Conservation (phyloP, 257 asterid genomes). For the Euphrasia confusa region DNA sequence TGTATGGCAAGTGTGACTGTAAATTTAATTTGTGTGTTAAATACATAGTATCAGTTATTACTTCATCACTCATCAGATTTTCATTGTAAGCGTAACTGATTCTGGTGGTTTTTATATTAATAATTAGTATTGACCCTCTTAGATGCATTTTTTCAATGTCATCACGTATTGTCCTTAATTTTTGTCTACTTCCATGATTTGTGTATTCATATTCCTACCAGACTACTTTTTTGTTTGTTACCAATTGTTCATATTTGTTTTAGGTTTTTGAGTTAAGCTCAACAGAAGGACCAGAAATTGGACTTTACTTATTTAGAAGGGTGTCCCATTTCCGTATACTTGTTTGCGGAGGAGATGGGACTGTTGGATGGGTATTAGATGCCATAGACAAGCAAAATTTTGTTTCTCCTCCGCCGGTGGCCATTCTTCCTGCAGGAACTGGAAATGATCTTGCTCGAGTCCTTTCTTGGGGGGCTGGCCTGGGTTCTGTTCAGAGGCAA, state of each 20-base stretch:
- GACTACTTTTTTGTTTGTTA: conserved; percentile 2
- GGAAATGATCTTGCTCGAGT: conserved; percentile 99
- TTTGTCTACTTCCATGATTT: neutral
- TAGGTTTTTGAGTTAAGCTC: conserved; percentile 89
- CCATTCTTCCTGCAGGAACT: conserved; percentile 98
- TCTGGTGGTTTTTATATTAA: neutral
- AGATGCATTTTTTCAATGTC: neutral
- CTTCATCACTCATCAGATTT: too few relatives aligned
- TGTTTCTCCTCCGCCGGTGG: conserved; percentile 99
- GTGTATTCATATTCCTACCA: conserved; percentile 3
- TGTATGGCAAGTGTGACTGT: neutral
- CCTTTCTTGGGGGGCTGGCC: conserved; percentile 96
- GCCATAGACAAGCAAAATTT: conserved; percentile 83
- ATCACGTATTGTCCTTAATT: neutral
- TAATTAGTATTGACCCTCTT: conserved; percentile 18
- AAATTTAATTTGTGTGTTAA: conserved; percentile 1
- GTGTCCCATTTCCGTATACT: conserved; percentile 91
- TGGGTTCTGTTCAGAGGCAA: conserved; percentile 97
- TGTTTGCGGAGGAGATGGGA: conserved; percentile 98
- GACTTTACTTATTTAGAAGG: conserved; percentile 75
- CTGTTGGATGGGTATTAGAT: conserved; percentile 93
- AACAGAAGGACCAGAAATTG: conserved; percentile 84
- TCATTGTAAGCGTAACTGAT: too few relatives aligned
- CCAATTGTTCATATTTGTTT: conserved; percentile 18
- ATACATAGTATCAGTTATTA: neutral